Conservation (phyloP, 73 alveolate genomes). For the Symbiodinium pilosum region DNA sequence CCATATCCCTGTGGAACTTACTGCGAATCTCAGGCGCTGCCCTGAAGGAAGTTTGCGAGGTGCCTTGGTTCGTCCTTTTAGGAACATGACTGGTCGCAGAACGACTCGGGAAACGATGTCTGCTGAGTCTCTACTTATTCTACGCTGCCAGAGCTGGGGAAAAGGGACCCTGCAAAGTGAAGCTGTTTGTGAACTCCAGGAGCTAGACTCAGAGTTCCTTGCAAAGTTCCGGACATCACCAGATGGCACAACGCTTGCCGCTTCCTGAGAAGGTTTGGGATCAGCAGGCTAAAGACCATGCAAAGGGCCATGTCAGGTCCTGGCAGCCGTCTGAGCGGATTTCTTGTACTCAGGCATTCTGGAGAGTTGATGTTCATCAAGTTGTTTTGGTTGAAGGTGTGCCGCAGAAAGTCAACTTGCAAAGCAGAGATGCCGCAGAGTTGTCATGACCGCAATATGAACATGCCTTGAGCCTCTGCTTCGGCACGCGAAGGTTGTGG, state of each 20-base stretch:
- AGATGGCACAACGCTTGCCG: slow-evolving; percentile 60
- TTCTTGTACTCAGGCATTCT: neutral
- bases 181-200: neutral
- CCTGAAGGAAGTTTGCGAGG: slow-evolving; percentile 77
- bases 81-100: no score
- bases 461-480: no score
- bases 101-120: no score
- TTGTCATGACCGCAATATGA: no score
- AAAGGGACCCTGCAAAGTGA: neutral
- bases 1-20: no score
- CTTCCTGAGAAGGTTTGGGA: neutral
- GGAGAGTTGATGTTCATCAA: neutral
- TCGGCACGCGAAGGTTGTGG: slow-evolving; percentile 36
- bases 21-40: slow-evolving; percentile 25
- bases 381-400: no score
- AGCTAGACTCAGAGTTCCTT: slow-evolving; percentile 71
- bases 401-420: no score
- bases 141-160: neutral
- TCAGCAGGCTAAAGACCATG: neutral
- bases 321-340: neutral
- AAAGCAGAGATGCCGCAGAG: no score
- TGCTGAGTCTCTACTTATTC: no score
- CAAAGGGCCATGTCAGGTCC: neutral
- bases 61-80: no score
- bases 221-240: slow-evolving; percentile 92